Base-by-base conservation (phyloP, 176 grass and related monocot species). In the Carex kokanica region DNA sequence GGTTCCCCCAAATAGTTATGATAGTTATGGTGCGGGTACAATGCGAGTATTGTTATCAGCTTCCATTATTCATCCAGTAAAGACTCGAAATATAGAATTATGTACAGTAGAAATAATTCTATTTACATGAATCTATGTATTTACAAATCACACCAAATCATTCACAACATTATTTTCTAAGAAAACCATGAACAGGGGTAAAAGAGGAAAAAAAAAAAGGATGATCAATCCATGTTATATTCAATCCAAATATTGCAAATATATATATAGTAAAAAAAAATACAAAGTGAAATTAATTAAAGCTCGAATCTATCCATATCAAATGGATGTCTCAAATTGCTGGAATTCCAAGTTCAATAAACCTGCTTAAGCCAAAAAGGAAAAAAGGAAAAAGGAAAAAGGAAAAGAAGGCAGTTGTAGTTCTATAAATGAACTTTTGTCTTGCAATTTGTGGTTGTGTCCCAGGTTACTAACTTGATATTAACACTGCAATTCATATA, bases 391-490 rank as follows among this genome's bases (percentile, higher is more conserved):
- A n/a, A n/a, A n/a, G 13, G 59, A 29, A 17, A 62, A 34, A 40
- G 9, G 20, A n/a, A 16, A 80, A 61, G 7, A 57, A 41, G 6
- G 23, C 18, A 51, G 64, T 38, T 70, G 23, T 9, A 51, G 64
- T 40, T 71, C 79, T 80, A 84, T 68, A 56, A 79, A 78, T 54
- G 66, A 59, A 79, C 59, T 74, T 64, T 84, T 34, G 63, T 43
- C 3, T 40, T 49, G 82, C 87, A 88, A 43, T 5, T 36, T 18
- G 74, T 60, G 8, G 21, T 49, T 1, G 40, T 71, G 2, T 18
- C 14, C 20, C 21, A 16, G 15, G n/a, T 34, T 16, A 21, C 20
- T 25, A 89, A 53, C 18, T 4, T 62, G 36, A 89, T 61, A 27
- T 3, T 15, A 4, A 89, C 64, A 61, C 32, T 43, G 31, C 87